Evolutionary conservation across 23 red algal species (phyloP).

Genomic region (Agarophyton chilense): DNA sequence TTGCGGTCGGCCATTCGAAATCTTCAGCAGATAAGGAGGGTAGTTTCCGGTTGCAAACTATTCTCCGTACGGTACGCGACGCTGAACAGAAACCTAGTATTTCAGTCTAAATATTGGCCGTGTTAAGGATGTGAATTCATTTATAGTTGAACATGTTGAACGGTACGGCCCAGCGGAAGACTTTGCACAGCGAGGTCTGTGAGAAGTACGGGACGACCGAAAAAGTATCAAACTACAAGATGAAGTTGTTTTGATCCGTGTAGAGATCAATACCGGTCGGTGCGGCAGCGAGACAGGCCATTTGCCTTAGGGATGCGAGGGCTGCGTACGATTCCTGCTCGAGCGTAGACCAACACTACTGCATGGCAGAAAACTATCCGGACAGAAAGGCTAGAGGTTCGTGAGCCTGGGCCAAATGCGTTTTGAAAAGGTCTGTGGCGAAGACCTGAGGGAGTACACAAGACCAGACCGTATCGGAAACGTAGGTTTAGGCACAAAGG

Average conservation of each 20-base stretch:
- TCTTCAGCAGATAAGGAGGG: slow-evolving; percentile 3
- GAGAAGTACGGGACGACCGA: slow-evolving; percentile 7
- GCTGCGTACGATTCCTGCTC: slow-evolving; percentile 43
- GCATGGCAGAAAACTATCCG: slow-evolving; percentile 10
- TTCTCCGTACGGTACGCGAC: background rate
- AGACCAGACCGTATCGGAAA: slow-evolving; percentile 10
- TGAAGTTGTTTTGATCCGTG: slow-evolving; percentile 37
- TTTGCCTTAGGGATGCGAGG: background rate
- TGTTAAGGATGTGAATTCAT: background rate
- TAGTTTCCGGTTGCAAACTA: background rate
- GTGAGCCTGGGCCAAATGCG: slow-evolving; percentile 17
- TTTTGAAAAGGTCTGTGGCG: background rate
- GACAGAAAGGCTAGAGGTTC: slow-evolving; percentile 7
- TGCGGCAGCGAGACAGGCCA: background rate
- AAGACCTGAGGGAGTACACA: slow-evolving; percentile 15
- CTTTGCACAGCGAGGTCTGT: slow-evolving; percentile 26
- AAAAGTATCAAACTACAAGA: background rate
- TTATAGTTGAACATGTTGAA: slow-evolving; percentile 30
- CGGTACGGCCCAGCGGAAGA: slow-evolving; percentile 1
- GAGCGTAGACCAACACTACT: background rate
- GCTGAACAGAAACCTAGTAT: slow-evolving; percentile 16
- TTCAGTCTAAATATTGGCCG: slow-evolving; percentile 12
- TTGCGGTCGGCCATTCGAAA: slow-evolving; percentile 3
- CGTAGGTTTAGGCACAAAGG: slow-evolving; percentile 28
- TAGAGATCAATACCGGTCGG: slow-evolving; percentile 15